Evolutionary conservation across 2,329 filamentous ascomycete species (phyloP).

Genomic region (Rachicladosporium sp.): DNA sequence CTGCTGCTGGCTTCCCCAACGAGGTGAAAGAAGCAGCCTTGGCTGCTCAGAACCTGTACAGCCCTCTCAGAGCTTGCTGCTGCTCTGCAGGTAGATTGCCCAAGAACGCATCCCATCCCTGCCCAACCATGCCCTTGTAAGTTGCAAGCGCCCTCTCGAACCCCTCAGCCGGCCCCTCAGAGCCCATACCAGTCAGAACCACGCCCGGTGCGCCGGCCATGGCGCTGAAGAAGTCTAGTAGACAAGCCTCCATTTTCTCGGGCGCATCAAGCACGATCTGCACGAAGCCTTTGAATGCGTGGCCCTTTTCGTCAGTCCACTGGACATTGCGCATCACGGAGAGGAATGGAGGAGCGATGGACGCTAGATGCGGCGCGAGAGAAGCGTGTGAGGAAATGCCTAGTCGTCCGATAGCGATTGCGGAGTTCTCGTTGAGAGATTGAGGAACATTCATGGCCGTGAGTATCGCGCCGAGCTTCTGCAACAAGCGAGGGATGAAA

Average conservation of each 20-base stretch:
- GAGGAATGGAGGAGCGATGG: constrained; percentile 74
- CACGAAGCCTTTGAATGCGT: constrained; percentile 83
- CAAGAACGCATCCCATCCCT: constrained; percentile 41
- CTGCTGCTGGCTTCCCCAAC: constrained; percentile 7
- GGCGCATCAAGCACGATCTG: constrained; percentile 76
- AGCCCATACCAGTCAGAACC: constrained; percentile 46
- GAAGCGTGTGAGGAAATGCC: constrained; percentile 66
- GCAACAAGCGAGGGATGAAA: constrained; percentile 65
- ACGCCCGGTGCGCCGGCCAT: constrained; percentile 61
- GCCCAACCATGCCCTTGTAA: constrained; percentile 42
- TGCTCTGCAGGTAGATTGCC: constrained; percentile 32
- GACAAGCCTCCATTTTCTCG: constrained; percentile 75
- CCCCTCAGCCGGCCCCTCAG: constrained; percentile 50
- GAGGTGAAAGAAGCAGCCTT: constrained; percentile 1
- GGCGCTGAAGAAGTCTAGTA: constrained; percentile 69
- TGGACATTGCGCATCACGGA: constrained; percentile 71
- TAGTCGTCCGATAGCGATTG: constrained; percentile 78
- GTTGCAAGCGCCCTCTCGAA: constrained; percentile 51
- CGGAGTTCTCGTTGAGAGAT: constrained; percentile 84
- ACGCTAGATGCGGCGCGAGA: constrained; percentile 65
- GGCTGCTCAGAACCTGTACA: constrained; percentile 28
- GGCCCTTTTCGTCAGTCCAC: constrained; percentile 85
- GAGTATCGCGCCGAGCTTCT: constrained; percentile 69
- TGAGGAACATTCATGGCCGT: constrained; percentile 74
- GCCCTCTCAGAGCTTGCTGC: constrained; percentile 30